Conservation (phyloP, 768 basidiomycete species). For the Pilatotrama ljubarskyi region DNA sequence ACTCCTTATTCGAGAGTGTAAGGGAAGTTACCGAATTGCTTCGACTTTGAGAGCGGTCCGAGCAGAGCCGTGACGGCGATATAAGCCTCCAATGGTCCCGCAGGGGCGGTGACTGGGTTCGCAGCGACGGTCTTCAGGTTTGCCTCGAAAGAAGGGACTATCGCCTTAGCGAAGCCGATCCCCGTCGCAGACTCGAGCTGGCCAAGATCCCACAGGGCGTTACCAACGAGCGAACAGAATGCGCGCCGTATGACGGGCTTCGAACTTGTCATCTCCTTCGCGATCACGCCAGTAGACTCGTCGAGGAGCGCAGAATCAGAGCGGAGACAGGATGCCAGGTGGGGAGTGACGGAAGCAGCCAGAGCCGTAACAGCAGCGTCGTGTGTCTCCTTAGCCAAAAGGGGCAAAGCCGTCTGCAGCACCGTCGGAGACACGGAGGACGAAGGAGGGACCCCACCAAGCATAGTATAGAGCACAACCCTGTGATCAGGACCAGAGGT, state of each 20-base stretch:
- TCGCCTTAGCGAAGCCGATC: conserved; percentile 49
- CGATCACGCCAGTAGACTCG: conserved; percentile 49
- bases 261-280: conserved; percentile 68
- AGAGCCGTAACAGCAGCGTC: conserved; percentile 63
- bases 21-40: conserved; percentile 51
- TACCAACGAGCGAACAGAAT: conserved; percentile 63
- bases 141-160: conserved; percentile 66
- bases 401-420: conserved; percentile 41
- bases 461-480: conserved; percentile 76
- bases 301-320: conserved; percentile 42
- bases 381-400: conserved; percentile 75
- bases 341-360: conserved; percentile 52
- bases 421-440: conserved; percentile 47
- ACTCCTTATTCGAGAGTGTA: neutral
- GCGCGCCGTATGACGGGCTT: conserved; percentile 67
- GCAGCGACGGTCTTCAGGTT: conserved; percentile 64
- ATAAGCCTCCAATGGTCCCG: conserved; percentile 84
- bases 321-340: conserved; percentile 57
- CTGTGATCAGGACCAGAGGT: conserved; percentile 88
- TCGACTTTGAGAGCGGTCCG: conserved; percentile 54
- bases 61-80: conserved; percentile 69
- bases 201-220: conserved; percentile 52
- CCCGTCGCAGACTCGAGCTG: conserved; percentile 44
- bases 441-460: conserved; percentile 53
- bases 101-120: conserved; percentile 58